phyloP scores from a whole-genome alignment of 352 stramenopile genomes.

The Thraustotheca clavata region DNA sequence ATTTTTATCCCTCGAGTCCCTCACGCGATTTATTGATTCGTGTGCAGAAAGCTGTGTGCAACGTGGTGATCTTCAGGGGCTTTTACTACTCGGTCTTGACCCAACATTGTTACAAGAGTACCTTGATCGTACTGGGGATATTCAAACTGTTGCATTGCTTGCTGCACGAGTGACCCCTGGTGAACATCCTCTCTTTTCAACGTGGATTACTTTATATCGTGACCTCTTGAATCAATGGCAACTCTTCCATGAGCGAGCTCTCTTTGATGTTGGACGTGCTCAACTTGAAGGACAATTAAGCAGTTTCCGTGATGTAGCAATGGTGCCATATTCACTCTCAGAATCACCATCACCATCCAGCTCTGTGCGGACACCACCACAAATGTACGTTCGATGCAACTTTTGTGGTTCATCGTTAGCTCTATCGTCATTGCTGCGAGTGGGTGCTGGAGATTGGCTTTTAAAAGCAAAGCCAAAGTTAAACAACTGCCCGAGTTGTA shows the following conservation, averaged over 20 bases:
- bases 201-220: slow-evolving; percentile 90
- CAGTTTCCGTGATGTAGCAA: slow-evolving; percentile 47
- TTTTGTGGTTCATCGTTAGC: slow-evolving; percentile 89
- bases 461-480: slow-evolving; percentile 84
- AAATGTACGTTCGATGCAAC: slow-evolving; percentile 92
- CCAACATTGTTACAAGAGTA: slow-evolving; percentile 85
- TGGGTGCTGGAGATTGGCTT: slow-evolving; percentile 86
- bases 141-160: slow-evolving; percentile 88
- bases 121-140: slow-evolving; percentile 81
- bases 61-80: slow-evolving; percentile 80
- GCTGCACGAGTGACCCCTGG: slow-evolving; percentile 41
- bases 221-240: slow-evolving; percentile 90
- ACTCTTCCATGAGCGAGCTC: slow-evolving; percentile 88
- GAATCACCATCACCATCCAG: slow-evolving; percentile 36
- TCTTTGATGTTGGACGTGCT: slow-evolving; percentile 88
- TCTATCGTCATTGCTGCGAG: slow-evolving; percentile 76
- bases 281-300: slow-evolving; percentile 85
- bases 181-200: slow-evolving; percentile 49
- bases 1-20: slow-evolving; percentile 76
- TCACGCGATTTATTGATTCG: slow-evolving; percentile 71
- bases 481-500: slow-evolving; percentile 87
- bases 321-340: slow-evolving; percentile 30
- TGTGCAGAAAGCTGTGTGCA: slow-evolving; percentile 75
- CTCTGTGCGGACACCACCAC: slow-evolving; percentile 31
- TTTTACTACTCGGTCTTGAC: slow-evolving; percentile 85